A percentile compares a stretch with the other conserved stretches of the same genome.
These are phyloP conservation scores for Elsinoe arachidis DNA, from an alignment of 2,329 filamentous ascomycete species.

Conservation along the genomic window DNA sequence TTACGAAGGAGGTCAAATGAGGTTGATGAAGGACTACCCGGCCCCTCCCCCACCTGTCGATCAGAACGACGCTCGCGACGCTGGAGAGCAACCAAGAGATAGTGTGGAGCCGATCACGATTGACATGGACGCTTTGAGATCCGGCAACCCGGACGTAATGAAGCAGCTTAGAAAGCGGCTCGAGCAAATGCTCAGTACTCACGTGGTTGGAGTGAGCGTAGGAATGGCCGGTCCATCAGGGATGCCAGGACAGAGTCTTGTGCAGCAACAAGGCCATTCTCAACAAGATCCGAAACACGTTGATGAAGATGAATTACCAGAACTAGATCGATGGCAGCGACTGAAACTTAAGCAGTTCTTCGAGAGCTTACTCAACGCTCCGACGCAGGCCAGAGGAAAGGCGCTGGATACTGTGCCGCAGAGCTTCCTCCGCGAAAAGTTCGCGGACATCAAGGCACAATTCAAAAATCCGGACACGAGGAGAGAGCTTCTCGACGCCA, in stretches of 20 bases:
- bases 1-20: constrained; percentile 29
- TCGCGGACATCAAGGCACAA: constrained; percentile 3
- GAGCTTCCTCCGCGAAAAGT: constrained; percentile 10
- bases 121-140: not conserved
- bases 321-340: constrained; percentile 15
- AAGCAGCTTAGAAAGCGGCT: not conserved
- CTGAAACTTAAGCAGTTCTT: constrained; percentile 11
- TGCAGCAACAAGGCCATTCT: constrained; percentile 1
- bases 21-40: not conserved
- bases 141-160: constrained; percentile 16
- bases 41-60: not conserved
- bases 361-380: constrained; percentile 2
- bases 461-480: constrained; percentile 11
- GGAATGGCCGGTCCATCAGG: not conserved
- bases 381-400: not conserved
- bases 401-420: constrained; percentile 3
- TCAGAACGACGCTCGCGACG: not conserved
- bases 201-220: constrained; percentile 10
- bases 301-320: constrained; percentile 33
- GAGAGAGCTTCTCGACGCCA: constrained; percentile 9
- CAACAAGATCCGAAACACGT: constrained; percentile 24
- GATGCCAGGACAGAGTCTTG: not conserved
- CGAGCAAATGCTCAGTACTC: not conserved
- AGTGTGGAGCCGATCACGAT: not conserved
- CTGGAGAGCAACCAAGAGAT: not conserved